Conservation (phyloP, 73 alveolate species). For the Paramecium bursaria region DNA sequence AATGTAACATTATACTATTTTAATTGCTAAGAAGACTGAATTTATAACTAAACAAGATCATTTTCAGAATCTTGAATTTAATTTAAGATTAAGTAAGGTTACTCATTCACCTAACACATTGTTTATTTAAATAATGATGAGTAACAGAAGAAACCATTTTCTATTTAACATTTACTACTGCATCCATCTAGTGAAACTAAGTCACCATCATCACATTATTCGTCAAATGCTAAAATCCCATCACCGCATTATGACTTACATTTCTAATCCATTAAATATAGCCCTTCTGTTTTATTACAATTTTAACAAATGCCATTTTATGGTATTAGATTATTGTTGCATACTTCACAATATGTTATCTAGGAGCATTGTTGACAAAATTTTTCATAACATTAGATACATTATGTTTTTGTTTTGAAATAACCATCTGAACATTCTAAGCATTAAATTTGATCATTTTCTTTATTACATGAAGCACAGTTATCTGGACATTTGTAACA, state of each 20-base stretch:
- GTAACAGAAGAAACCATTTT: neutral
- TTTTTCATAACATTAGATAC: too few species aligned
- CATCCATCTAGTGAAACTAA: slow-evolving; percentile 18
- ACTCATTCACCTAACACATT: too few species aligned
- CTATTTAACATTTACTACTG: neutral
- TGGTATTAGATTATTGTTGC: neutral
- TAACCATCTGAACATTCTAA: neutral
- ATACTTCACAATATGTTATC: too few species aligned
- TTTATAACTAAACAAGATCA: too few species aligned
- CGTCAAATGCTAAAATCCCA: neutral
- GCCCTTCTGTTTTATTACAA: neutral
- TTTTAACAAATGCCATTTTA: too few species aligned
- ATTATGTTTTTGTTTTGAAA: too few species aligned
- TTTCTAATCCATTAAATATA: too few species aligned
- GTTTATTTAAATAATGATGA: too few species aligned
- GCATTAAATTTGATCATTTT: neutral
- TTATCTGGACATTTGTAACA: neutral
- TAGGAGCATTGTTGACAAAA: neutral
- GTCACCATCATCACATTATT: neutral
- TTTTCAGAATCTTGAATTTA: too few species aligned
- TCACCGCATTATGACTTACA: slow-evolving; percentile 10
- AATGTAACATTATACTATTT: too few species aligned
- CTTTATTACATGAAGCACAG: neutral
- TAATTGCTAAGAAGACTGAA: too few species aligned
- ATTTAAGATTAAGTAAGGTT: too few species aligned